Evolutionary conservation across 768 basidiomycete genomes (phyloP), one percentile per base, ranked within the genome.

Genomic region (Macrolepiota dolichaula): DNA sequence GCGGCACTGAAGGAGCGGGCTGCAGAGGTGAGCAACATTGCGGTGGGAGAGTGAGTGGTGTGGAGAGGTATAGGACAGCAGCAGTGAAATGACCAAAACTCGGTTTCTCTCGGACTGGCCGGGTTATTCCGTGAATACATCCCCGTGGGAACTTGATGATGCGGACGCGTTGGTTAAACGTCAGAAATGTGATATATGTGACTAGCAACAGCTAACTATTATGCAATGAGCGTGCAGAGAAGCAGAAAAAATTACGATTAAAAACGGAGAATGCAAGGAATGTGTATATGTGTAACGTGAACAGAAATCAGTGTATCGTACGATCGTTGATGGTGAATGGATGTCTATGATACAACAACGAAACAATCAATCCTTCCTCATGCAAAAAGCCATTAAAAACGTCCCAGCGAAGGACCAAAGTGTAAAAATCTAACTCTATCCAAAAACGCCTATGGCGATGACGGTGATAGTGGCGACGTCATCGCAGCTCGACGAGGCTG

Each of bases 11-110:
- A 75, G 64, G 82, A 74, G 66, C 86, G 88, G 67, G 81, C 73
- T 59, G 81, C 73, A 65, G 83, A 76, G 72, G 81, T 74, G 72
- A 89, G 77, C 79, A 90, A 83, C 77, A 83, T 79, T 63, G 71
- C 63, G 64, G 65, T 35, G 50, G 63, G 59, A 32, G 29, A 32
- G 29, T 32, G 29, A 57, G 62, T 62, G 63, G 60, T 50, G 64
- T 64, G 63, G 59, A 62, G 69, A 65, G 66, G 68, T 62, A 63
- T 65, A 64, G 62, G 65, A 65, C 67, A 64, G 66, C 65, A 63
- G 66, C 55, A 58, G 65, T 36, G 55, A 62, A 59, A 59, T 65
- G 62, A 68, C 68, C 69, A 70, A 75, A 74, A 70, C 64, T 73
- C 72, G 73, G 73, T 68, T 65, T 67, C 62, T 63, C 58, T 67